phyloP scores from a whole-genome alignment of 2,329 filamentous ascomycete species.

The Colletotrichum lentis region DNA sequence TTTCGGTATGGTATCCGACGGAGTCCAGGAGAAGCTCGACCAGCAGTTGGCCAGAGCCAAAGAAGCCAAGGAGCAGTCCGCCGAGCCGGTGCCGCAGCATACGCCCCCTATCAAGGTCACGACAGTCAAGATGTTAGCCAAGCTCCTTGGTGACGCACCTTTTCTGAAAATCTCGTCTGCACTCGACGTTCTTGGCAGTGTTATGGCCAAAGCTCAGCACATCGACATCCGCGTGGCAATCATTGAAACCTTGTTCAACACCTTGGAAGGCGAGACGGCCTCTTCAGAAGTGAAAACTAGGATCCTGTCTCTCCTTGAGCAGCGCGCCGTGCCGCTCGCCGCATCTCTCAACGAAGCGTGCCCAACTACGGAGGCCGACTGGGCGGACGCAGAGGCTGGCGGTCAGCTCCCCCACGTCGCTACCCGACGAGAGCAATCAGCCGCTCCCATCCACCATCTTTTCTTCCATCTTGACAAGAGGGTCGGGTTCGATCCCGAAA shows the following conservation, averaged over 20 bases:
- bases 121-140: slow-evolving; percentile 25
- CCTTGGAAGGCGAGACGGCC: not conserved
- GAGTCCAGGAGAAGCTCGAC: slow-evolving; percentile 5
- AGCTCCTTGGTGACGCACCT: slow-evolving; percentile 16
- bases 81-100: not conserved
- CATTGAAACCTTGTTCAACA: slow-evolving; percentile 14
- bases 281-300: not conserved
- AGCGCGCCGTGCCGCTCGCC: slow-evolving; percentile 9
- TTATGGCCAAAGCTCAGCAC: slow-evolving; percentile 16
- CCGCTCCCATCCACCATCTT: slow-evolving; percentile 2
- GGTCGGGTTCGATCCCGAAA: not conserved
- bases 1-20: not conserved
- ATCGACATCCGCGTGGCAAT: slow-evolving; percentile 19
- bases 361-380: slow-evolving; percentile 4
- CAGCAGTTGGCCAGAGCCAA: not conserved
- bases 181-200: not conserved
- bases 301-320: slow-evolving; percentile 2
- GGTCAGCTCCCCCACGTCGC: slow-evolving; percentile 2
- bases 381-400: slow-evolving; percentile 3
- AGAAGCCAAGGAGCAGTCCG: not conserved
- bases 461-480: slow-evolving; percentile 1
- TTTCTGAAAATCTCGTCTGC: not conserved
- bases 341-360: slow-evolving; percentile 8
- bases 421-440: not conserved
- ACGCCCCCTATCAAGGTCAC: slow-evolving; percentile 15